Conservation (phyloP, 805 yeast genomes). For the Pichia californica region DNA sequence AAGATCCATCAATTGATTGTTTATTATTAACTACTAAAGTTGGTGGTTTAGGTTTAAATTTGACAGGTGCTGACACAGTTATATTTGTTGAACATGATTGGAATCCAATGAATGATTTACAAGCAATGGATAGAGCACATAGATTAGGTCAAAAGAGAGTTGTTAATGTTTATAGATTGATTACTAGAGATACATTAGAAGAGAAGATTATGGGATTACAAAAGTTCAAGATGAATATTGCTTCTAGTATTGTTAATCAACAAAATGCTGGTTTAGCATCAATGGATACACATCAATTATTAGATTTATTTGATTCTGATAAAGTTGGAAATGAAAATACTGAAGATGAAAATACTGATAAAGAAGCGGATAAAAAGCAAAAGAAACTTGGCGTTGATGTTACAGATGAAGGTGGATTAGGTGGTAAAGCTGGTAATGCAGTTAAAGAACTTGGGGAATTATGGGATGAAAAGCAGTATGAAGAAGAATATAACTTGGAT, state of each 20-base stretch:
- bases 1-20: slow-evolving; percentile 95
- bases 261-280: slow-evolving; percentile 94
- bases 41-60: slow-evolving; percentile 95
- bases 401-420: slow-evolving; percentile 67
- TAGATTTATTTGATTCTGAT: slow-evolving; percentile 81
- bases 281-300: slow-evolving; percentile 92
- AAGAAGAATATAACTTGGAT: slow-evolving; percentile 93
- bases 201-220: slow-evolving; percentile 98
- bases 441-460: slow-evolving; percentile 85
- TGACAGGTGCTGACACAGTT: slow-evolving; percentile 98
- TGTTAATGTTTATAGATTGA: slow-evolving; percentile 91
- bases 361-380: slow-evolving; percentile 26
- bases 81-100: slow-evolving; percentile 99
- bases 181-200: slow-evolving; percentile 88
- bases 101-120: slow-evolving; percentile 99
- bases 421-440: slow-evolving; percentile 80
- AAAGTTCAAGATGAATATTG: slow-evolving; percentile 94
- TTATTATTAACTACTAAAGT: slow-evolving; percentile 90
- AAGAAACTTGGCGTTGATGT: slow-evolving; percentile 20
- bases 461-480: slow-evolving; percentile 96
- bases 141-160: slow-evolving; percentile 96
- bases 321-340: slow-evolving; percentile 34
- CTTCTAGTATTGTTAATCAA: slow-evolving; percentile 92
- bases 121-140: slow-evolving; percentile 99
- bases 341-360: slow-evolving; percentile 27